Base-by-base conservation (phyloP, 2,329 filamentous ascomycete species). In the Botrytis galanthina region DNA sequence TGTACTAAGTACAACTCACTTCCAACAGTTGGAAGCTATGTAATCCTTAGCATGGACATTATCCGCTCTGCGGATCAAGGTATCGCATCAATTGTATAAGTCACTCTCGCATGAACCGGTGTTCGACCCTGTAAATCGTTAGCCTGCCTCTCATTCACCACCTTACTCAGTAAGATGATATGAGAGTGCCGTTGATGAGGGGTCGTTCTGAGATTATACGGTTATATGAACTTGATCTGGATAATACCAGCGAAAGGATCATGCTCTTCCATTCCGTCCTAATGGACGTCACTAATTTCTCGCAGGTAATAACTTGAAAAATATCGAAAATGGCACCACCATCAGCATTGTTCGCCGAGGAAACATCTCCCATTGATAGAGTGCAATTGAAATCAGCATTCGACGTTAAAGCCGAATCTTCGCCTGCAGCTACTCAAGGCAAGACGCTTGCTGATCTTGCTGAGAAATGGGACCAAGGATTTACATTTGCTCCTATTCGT, bases 241-340 rank as follows among this genome's bases (percentile, higher is more conserved):
- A 95, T 95, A 95, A 96, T 96, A 93, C 93, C 92, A 94, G 94
- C 94, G 94, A 94, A 96, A 97, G 94, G 92, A 97, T 96, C 94
- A 97, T 97, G 93, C 93, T 88, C 85, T 84, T 84, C 82, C 80
- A 42, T 54, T 63, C 82, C 79, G 80, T 77, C 78, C 79, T 74
- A 72, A 78, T 76, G 76, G 80, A 79, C 77, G 80, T 71, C 77
- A 82, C 81, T 83, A 84, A 84, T 83, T 81, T 79, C 78, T 76
- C 82, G 80, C 80, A 84, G 80, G 80, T 80, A 78, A 78, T 80
- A 76, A 80, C 77, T 75, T 75, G 78, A 74, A 78, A 79, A 74
- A 78, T 76, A 74, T 54, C 79, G 83, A 89, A 81, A 79, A 97
- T 97, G 94, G 90, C 92, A 85, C 94, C 94, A 80, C 91, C 93